phyloP scores from a whole-genome alignment of 2,329 filamentous ascomycete species.

The Sphaerulina populicola region DNA sequence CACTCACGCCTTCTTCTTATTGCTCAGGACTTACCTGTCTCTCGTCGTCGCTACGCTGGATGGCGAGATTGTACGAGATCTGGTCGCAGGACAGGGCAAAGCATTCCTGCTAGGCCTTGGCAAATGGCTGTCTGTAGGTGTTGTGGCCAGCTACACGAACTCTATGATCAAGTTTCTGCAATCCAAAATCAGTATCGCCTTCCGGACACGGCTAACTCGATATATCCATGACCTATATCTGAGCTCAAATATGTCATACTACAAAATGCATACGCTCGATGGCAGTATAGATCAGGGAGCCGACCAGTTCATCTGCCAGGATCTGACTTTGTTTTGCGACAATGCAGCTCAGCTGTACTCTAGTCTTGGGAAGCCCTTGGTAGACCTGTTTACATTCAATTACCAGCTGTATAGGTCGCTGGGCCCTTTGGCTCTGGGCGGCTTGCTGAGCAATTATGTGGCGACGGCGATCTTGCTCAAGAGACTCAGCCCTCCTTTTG shows the following conservation, averaged over 20 bases:
- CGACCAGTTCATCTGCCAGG: constrained; percentile 96
- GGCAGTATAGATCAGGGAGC: constrained; percentile 85
- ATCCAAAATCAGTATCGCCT: constrained; percentile 95
- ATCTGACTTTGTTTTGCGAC: constrained; percentile 89
- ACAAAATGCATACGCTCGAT: constrained; percentile 86
- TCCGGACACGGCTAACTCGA: constrained; percentile 84
- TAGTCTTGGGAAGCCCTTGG: constrained; percentile 90
- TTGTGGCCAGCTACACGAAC: constrained; percentile 92
- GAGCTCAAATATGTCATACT: constrained; percentile 91
- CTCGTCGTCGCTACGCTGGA: constrained; percentile 86
- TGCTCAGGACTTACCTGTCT: constrained; percentile 88
- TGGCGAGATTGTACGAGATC: constrained; percentile 88
- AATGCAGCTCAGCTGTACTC: constrained; percentile 90
- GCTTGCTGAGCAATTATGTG: constrained; percentile 86
- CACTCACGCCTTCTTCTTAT: constrained; percentile 80
- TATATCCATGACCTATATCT: constrained; percentile 98
- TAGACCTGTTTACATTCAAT: constrained; percentile 97
- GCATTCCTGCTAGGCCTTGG: constrained; percentile 78
- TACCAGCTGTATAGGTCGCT: constrained; percentile 91
- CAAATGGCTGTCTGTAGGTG: constrained; percentile 93
- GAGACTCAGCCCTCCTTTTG: constrained; percentile 85
- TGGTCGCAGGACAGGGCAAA: constrained; percentile 89
- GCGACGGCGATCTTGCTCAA: constrained; percentile 83
- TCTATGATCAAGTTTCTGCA: constrained; percentile 98
- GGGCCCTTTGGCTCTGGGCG: constrained; percentile 76